Base-by-base conservation (phyloP, 192 early-diverging fungal species). In the Backusella psychrophila region DNA sequence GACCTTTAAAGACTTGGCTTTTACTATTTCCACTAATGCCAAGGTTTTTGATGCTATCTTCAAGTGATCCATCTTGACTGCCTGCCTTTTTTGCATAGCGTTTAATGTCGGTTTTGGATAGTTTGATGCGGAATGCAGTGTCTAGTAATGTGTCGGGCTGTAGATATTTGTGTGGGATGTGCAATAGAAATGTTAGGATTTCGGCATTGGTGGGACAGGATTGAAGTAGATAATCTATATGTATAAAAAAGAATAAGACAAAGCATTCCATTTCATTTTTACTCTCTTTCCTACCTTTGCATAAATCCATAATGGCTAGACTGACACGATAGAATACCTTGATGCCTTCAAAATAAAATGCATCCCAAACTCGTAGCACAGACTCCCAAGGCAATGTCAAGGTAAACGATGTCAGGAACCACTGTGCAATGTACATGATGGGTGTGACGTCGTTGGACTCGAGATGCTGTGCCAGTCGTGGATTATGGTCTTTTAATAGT, bases 331-430 rank as follows among this genome's bases (percentile, higher is more conserved):
- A 96, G 49, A 97, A 87, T 7, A 92, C 89, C 77, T 98, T 97
- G 53, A 89, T 85, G 0, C 94, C 94, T 81, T 95, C 93, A 78
- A 86, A 93, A 69, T 92, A 89, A 66, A 98, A 94, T 82, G 95
- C 92, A 84, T 98, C 97, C 96, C 96, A 97, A 34, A 98, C 90
- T 14, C 95, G 85, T 46, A 98, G 83, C 1, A 93, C 95, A 2
- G 95, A 88, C 1, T 87, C 82, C 97, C 97, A 98, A 15, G 96
- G 96, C 53, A 97, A 82, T n/a, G 91, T 84, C 84, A 92, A 84
- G 1, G 96, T 98, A 73, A 94, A 99, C 6, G 94, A 78, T 0
- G 97, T 97, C 83, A 99, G 83, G 72, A 98, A 97, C 97, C 97
- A 99, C 34, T 94, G 92, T 17, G 97, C 92, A 35, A 94, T 92